Evolutionary conservation across 140 eudicot species (phyloP).

Genomic region (Ambrosia hybrid): DNA sequence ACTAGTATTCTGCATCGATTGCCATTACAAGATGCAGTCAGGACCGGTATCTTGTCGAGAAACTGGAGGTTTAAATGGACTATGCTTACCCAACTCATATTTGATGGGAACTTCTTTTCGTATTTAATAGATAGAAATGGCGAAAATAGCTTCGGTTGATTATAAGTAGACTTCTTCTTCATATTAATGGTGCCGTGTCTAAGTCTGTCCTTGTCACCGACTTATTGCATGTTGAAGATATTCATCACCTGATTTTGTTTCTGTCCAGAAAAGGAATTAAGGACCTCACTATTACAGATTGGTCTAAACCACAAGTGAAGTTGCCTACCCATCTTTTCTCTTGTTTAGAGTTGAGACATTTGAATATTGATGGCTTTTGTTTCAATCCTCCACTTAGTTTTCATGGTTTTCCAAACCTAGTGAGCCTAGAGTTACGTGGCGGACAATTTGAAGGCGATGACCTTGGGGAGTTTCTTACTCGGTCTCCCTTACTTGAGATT

Average conservation of each 20-base stretch:
- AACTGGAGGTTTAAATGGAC: slow-evolving; percentile 11
- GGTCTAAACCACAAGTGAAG: neutral
- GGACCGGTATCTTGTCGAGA: slow-evolving; percentile 20
- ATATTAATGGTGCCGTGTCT: slow-evolving; percentile 12
- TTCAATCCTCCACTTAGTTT: neutral
- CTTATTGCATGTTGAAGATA: neutral
- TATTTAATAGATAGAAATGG: neutral
- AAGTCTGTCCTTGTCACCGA: slow-evolving; percentile 1
- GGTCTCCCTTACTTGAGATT: slow-evolving; percentile 19
- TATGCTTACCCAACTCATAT: slow-evolving; percentile 8
- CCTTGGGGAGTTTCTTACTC: neutral
- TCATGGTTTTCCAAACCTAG: slow-evolving; percentile 25
- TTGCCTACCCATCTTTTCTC: slow-evolving; percentile 16
- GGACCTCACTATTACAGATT: neutral
- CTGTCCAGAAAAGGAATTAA: slow-evolving; percentile 5
- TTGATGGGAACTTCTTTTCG: neutral
- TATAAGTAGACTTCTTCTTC: slow-evolving; percentile 15
- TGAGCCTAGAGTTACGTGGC: neutral
- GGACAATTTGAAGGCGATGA: neutral
- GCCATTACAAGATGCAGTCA: slow-evolving; percentile 22
- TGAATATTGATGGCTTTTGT: neutral
- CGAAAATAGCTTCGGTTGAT: neutral
- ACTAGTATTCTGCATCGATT: slow-evolving; percentile 14
- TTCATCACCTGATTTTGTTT: slow-evolving; percentile 16
- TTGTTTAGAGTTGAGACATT: slow-evolving; percentile 28